Percentiles rank a stretch among this genome's conserved stretches.
Evolutionary conservation across 495 filamentous ascomycete species (phyloP).

Genomic region (Chaetomidium leptoderma): DNA sequence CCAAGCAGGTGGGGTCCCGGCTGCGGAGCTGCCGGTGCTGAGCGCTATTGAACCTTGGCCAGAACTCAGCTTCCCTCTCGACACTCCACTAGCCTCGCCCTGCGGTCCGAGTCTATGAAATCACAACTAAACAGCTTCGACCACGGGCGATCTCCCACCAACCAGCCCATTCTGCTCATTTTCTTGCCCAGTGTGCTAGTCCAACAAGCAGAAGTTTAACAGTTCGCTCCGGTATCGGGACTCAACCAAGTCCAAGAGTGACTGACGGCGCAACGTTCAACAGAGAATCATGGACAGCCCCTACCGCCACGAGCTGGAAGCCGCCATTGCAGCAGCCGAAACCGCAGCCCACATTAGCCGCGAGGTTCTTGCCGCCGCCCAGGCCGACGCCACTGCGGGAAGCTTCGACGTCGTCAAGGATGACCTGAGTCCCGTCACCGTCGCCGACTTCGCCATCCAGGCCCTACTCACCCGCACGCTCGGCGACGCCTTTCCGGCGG

Average conservation of each 20-base stretch:
- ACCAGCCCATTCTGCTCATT: no score
- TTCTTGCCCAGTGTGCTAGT: background rate
- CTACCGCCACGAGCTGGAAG: constrained; percentile 33
- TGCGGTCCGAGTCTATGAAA: no score
- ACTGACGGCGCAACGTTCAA: background rate
- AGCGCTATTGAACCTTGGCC: no score
- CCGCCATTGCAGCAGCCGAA: constrained; percentile 31
- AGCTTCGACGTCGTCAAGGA: constrained; percentile 41
- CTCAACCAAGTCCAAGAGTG: no score
- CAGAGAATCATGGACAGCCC: constrained; percentile 34
- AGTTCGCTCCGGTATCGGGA: background rate
- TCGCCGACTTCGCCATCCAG: constrained; percentile 67
- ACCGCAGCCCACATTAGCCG: constrained; percentile 39
- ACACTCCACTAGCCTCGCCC: no score
- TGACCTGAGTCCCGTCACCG: constrained; percentile 58
- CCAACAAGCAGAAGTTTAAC: background rate
- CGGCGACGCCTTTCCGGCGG: constrained; percentile 50
- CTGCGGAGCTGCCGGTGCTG: no score
- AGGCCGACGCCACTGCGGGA: constrained; percentile 12
- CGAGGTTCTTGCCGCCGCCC: constrained; percentile 25
- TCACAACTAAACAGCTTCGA: no score
- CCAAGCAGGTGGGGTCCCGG: no score
- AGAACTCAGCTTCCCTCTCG: no score
- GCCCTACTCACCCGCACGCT: constrained; percentile 57
- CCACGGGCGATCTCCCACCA: no score